A percentile compares a stretch with the other conserved stretches of the same genome.
Evolutionary conservation across 192 early-diverging fungal genomes (phyloP).

Genomic region (Dispira simplex): DNA sequence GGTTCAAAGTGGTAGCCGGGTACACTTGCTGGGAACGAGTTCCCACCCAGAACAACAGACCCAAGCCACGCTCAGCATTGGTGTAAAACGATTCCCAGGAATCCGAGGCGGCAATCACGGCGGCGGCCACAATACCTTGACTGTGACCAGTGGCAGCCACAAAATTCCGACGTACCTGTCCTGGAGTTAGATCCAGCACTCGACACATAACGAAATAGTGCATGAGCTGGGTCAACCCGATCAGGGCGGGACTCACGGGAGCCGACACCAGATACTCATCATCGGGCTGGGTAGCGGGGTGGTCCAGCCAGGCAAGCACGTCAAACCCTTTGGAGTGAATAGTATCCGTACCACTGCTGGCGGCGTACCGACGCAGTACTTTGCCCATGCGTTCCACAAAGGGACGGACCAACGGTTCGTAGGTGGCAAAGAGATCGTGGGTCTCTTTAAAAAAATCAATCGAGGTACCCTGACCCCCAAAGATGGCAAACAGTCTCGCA

Average conservation of each 20-base stretch:
- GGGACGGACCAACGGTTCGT: slow-evolving; percentile 54
- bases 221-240: slow-evolving; percentile 80
- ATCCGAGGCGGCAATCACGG: slow-evolving; percentile 60
- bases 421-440: slow-evolving; percentile 59
- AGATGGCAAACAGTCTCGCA: slow-evolving; percentile 65
- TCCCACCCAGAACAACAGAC: slow-evolving; percentile 70
- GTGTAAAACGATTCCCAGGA: slow-evolving; percentile 62
- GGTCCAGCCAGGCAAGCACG: slow-evolving; percentile 71
- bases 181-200: slow-evolving; percentile 41
- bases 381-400: slow-evolving; percentile 64
- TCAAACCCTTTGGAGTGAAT: slow-evolving; percentile 67
- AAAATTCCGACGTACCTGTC: slow-evolving; percentile 36
- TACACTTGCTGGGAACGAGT: slow-evolving; percentile 63
- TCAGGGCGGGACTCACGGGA: slow-evolving; percentile 69
- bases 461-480: slow-evolving; percentile 93
- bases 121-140: slow-evolving; percentile 78
- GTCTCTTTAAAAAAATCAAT: slow-evolving; percentile 92
- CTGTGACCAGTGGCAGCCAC: slow-evolving; percentile 74
- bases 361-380: slow-evolving; percentile 41
- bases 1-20: slow-evolving; percentile 67
- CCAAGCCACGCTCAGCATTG: slow-evolving; percentile 64
- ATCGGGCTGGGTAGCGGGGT: slow-evolving; percentile 61
- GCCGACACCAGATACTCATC: slow-evolving; percentile 64
- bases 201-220: slow-evolving; percentile 77
- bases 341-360: slow-evolving; percentile 40